Base-by-base conservation (phyloP, 768 basidiomycete genomes). In the Amanita brunnescens region DNA sequence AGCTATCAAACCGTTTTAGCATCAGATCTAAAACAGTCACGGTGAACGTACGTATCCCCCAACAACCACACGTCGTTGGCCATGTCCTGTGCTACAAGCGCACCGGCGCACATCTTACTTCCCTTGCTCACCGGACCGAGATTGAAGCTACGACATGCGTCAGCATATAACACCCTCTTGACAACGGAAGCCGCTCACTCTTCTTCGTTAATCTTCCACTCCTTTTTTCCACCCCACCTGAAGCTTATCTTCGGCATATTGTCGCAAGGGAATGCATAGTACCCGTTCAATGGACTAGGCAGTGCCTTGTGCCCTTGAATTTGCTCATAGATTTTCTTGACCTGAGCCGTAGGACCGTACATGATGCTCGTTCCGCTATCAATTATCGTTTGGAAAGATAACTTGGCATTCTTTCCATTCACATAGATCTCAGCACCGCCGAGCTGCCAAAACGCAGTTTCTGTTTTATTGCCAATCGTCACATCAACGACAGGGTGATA, bases 311-410 rank as follows among this genome's bases (percentile, higher is more conserved):
- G 26, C 3, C 67, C 67, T 21, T 64, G 59, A 37, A 72, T 66
- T 18, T 56, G 54, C 14, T 47, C 54, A 51, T 71, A 71, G 23
- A 71, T 49, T 32, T 59, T 55, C 2, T 55, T 53, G 23, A 69
- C 68, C 3, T 47, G 56, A 0, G 49, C 21, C 0, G 52, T 14
- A 33, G 69, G 63, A 1, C 70, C 75, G 7, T 74, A 52, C 51
- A 72, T 58, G 47, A 73, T 58, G 6, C 69, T 70, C 34, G 70
- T 72, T 33, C 75, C 76, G 51, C 67, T 73, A 56, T 76, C 75
- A 9, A 76, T 61, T 44, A 66, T 61, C 8, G 64, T 62, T n/a
- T 54, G 46, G 44, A 59, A 45, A 20, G 48, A 54, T 8, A 35
- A 53, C 32, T 57, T 54, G 3, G 56, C 61, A 5, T 7, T 26